Base-by-base conservation (phyloP, 441 rosid species). In the Populus trichocarpa region DNA sequence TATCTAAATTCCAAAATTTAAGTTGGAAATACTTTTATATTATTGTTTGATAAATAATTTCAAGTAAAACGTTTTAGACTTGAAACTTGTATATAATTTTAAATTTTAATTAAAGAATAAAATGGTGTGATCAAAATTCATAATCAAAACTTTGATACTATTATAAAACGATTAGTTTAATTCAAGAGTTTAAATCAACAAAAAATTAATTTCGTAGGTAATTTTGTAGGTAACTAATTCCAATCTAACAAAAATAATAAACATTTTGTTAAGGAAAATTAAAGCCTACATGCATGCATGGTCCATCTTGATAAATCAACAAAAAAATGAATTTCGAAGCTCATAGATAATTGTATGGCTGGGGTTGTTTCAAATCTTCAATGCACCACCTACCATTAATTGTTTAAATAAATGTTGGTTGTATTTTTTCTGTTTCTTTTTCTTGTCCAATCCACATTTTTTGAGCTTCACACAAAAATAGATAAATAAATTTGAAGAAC, bases 301-400 rank as follows among this genome's bases (percentile, higher is more conserved):
- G 64, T 20, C 64, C 11, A 57, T 20, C n/a, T 18, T 50, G 20
- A 50, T 59, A 59, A 59, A 59, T n/a, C 25, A 59, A 59, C 46
- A 40, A 40, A 11, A 42, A 59, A 8, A 59, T 59, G 22, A 9
- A 59, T 59, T n/a, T 59, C 25, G 4, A n/a, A 59, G 64, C 0
- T 59, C 23, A 8, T n/a, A 59, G 63, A 59, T 3, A 61, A n/a
- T n/a, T 22, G 26, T 22, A 35, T 65, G 70, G 77, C 66, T 50
- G 67, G 72, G 73, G 46, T 75, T 68, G 65, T 67, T 46, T 75
- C 71, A 32, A 7, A 72, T 16, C 73, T 4, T 73, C 66, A 4
- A 38, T 67, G 7, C 42, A 66, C 38, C 50, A 18, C 25, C 80
- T n/a, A 9, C 66, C 66, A 22, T 8, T 61, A 61, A 22, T 73